Evolutionary conservation across 148 eudicot genomes (phyloP).

Genomic region (Drosera capensis): DNA sequence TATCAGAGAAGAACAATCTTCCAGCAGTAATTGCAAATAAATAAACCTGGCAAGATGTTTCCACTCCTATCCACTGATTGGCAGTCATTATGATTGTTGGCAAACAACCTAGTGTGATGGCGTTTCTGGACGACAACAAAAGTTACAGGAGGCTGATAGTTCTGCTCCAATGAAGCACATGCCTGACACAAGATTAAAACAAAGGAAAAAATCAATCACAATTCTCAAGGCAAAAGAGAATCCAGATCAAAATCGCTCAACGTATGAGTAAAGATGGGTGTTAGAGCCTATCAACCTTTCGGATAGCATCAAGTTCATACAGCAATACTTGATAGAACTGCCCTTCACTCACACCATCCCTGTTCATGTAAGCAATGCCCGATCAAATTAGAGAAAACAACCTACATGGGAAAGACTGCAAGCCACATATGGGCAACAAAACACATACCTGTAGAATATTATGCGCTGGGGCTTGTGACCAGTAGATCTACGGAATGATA

Average conservation of each 20-base stretch:
- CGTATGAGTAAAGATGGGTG: neutral
- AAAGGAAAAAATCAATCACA: neutral
- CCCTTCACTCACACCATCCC: slow-evolving; percentile 8
- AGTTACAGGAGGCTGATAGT: slow-evolving; percentile 18
- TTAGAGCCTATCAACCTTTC: neutral
- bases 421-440: too few species aligned
- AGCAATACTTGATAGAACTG: slow-evolving; percentile 3
- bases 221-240: slow-evolving; percentile 6
- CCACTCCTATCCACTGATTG: slow-evolving; percentile 21
- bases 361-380: slow-evolving; percentile 3
- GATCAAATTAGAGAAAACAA: slow-evolving; percentile 21
- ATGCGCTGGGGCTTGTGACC: neutral
- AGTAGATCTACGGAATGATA: slow-evolving; percentile 1
- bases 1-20: neutral
- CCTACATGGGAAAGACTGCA: too few species aligned
- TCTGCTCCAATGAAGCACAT: slow-evolving; percentile 7
- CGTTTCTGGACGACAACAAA: slow-evolving; percentile 29
- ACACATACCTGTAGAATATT: slow-evolving; percentile 1
- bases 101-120: slow-evolving; percentile 23
- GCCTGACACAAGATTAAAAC: neutral
- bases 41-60: slow-evolving; percentile 24
- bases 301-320: slow-evolving; percentile 3
- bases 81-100: slow-evolving; percentile 11
- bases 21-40: neutral
- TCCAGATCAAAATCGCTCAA: neutral